These are phyloP conservation scores for Bimuria novae-zelandiae DNA, from an alignment of 2,329 filamentous ascomycete species.

Conservation along the genomic window DNA sequence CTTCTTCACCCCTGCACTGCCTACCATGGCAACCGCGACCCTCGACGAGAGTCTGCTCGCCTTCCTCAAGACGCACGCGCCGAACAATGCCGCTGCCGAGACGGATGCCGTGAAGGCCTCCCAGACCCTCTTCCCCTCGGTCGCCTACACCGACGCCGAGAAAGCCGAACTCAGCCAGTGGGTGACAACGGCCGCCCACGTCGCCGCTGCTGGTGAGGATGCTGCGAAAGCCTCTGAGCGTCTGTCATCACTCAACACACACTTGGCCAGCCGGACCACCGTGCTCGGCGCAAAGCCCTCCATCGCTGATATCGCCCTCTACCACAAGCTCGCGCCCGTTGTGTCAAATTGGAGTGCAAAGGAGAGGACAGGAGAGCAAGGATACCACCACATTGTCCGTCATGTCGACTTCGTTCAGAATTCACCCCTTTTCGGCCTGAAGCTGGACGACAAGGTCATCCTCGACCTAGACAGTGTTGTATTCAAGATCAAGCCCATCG, in stretches of 20 bases:
- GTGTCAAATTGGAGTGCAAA: conserved; percentile 82
- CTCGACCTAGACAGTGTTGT: conserved; percentile 81
- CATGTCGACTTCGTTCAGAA: conserved; percentile 96
- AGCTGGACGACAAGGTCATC: conserved; percentile 74
- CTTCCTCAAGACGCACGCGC: conserved; percentile 45
- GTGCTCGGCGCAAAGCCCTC: conserved; percentile 89
- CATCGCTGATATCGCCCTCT: conserved; percentile 82
- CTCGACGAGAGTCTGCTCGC: conserved; percentile 41
- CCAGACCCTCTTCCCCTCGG: conserved; percentile 68
- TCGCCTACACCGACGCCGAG: conserved; percentile 77
- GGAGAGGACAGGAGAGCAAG: conserved; percentile 86
- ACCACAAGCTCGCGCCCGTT: conserved; percentile 74
- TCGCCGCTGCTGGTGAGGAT: conserved; percentile 65
- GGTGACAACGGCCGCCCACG: conserved; percentile 75
- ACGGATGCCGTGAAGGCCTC: conserved; percentile 50
- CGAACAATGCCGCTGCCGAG: conserved; percentile 43
- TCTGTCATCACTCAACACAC: conserved; percentile 79
- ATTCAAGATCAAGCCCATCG: conserved; percentile 85
- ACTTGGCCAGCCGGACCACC: conserved; percentile 86
- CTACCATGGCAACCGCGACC: conserved; percentile 43
- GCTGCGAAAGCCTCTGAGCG: conserved; percentile 63
- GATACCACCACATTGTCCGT: conserved; percentile 88
- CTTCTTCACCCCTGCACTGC: conserved; percentile 35
- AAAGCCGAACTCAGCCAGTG: conserved; percentile 88
- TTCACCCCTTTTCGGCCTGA: conserved; percentile 70